Evolutionary conservation across 177 flowering plant species (phyloP).

Genomic region (Vitis hybrid): DNA sequence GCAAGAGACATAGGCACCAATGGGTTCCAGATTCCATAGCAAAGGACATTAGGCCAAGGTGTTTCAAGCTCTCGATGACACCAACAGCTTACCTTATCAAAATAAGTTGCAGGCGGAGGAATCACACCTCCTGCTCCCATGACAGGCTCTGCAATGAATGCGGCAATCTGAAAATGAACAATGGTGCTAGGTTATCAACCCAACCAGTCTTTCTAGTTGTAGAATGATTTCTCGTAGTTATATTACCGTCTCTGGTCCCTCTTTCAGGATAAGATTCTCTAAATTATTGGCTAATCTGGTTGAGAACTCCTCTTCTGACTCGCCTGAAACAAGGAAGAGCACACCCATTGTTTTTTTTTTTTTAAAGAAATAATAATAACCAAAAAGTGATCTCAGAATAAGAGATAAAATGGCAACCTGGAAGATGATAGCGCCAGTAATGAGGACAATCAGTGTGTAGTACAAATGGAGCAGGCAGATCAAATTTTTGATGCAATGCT

Average conservation of each 20-base stretch:
- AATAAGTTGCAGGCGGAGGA: constrained; percentile 91
- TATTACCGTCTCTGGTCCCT: no score
- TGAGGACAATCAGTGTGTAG: constrained; percentile 97
- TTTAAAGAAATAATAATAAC: neutral
- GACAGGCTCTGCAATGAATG: constrained; percentile 99
- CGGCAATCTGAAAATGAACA: no score
- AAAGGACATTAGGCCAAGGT: no score
- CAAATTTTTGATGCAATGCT: constrained; percentile 89
- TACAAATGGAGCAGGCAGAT: constrained; percentile 96
- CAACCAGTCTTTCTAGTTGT: no score
- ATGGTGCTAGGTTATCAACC: no score
- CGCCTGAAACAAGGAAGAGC: constrained; percentile 50
- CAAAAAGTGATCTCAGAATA: neutral
- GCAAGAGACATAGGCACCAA: no score
- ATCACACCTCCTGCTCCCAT: constrained; percentile 99
- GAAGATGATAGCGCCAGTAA: constrained; percentile 91
- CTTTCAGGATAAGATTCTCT: constrained; percentile 79
- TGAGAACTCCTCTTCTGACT: constrained; percentile 90
- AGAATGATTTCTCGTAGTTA: no score
- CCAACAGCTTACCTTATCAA: constrained; percentile 70
- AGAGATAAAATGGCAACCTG: constrained; percentile 48
- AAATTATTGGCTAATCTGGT: constrained; percentile 89
- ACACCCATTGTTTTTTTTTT: constrained; percentile 6
- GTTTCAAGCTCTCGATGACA: neutral
- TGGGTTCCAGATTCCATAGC: no score